Percentiles rank a stretch among this genome's conserved stretches.
phyloP scores from a whole-genome alignment of 768 basidiomycete genomes.

The Mycena floridula region DNA sequence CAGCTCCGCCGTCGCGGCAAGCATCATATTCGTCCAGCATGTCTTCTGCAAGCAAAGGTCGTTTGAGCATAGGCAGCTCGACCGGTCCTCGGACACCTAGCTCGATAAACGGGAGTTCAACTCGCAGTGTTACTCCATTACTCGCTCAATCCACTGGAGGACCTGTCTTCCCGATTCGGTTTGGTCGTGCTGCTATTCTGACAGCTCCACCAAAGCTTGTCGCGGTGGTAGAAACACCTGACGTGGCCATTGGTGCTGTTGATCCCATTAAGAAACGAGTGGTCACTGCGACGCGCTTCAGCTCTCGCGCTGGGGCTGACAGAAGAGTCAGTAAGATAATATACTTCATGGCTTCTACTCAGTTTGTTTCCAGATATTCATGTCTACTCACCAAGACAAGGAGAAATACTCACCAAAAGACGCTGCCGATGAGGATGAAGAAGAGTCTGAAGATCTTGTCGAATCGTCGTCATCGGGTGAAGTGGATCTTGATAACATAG shows the following conservation, averaged over 20 bases:
- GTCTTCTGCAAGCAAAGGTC: slow-evolving; percentile 3
- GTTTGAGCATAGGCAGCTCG: slow-evolving; percentile 22
- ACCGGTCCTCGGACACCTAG: slow-evolving; percentile 38
- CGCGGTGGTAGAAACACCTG: slow-evolving; percentile 80
- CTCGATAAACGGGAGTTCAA: slow-evolving; percentile 42
- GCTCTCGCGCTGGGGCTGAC: slow-evolving; percentile 76
- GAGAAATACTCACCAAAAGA: slow-evolving; percentile 18
- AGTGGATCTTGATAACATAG: slow-evolving; percentile 60
- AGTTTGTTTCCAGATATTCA: slow-evolving; percentile 51
- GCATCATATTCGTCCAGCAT: slow-evolving; percentile 10
- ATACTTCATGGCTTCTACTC: slow-evolving; percentile 1
- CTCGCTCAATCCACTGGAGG: slow-evolving; percentile 16
- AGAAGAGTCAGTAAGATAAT: slow-evolving; percentile 51
- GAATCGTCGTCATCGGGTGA: slow-evolving; percentile 9
- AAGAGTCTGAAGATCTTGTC: slow-evolving; percentile 1
- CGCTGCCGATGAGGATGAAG: slow-evolving; percentile 15
- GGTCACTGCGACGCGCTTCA: slow-evolving; percentile 84
- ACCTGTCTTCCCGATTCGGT: slow-evolving; percentile 38
- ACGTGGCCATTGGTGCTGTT: slow-evolving; percentile 85
- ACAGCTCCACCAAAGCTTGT: slow-evolving; percentile 82
- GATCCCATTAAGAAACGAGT: slow-evolving; percentile 80
- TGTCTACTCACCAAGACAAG: slow-evolving; percentile 75
- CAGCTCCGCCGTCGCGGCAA: slow-evolving; percentile 27
- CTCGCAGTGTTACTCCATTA: slow-evolving; percentile 31
- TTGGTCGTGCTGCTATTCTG: slow-evolving; percentile 68